Base-by-base conservation (phyloP, 139 green algal species). In the Deuterostichococcus epilithicus region DNA sequence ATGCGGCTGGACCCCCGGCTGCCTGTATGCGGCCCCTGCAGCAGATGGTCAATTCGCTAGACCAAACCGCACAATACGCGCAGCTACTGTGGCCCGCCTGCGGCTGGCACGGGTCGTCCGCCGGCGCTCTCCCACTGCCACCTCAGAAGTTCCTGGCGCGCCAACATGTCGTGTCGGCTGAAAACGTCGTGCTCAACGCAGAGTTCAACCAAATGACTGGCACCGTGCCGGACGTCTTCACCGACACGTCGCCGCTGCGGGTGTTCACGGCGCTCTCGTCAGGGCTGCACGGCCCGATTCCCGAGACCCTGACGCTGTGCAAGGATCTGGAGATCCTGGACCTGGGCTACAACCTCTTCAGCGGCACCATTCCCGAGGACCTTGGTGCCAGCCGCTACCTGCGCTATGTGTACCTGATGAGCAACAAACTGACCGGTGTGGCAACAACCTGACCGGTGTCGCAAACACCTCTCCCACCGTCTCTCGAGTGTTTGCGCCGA, bases 301-400 rank as follows among this genome's bases (percentile, higher is more conserved):
- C 52, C 13, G 13, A 13, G 13, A 63, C 18, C 52, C 18, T 63
- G 18, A 30, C 52, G 52, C 52, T 63, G 52, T 63, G 52, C 52
- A 63, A 63, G 52, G 52, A 63, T 13, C 52, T 63, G 52, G 52
- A 63, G 52, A 63, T 63, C 52, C 52, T 63, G 52, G 52, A 63
- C 52, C 52, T 63, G 10, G 52, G 52, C 10, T 25, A 63, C 52
- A 63, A 63, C 52, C 28, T 63, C 52, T 20, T 63, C 18, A 5
- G 3, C 18, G 52, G 52, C 52, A 63, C 52, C 10, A 63, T 63
- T 28, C 52, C 52, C 10, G 52, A 23, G 10, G 20, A 28, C 13
- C 26, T 63, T 63, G 52, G 52, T 20, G 18, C 8, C 52, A 63
- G 52, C 52, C 52, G 52, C 52, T 63, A 63, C 52, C 52, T 63